Conservation (phyloP, 192 early-diverging fungal genomes). For the Coemansia asiatica region DNA sequence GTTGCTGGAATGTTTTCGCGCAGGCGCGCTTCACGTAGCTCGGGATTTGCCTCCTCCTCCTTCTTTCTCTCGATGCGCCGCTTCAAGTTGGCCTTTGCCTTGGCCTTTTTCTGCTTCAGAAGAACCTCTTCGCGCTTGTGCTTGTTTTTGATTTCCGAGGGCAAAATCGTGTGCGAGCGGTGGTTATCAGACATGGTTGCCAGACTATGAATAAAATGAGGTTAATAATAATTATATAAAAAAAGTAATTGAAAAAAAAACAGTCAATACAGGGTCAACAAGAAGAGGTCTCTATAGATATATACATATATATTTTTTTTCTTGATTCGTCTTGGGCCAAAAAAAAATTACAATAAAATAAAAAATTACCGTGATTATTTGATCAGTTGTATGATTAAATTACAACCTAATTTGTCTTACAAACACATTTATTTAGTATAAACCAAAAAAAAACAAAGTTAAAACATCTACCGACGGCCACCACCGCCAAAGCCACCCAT, state of each 20-base stretch:
- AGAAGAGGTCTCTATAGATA: no score
- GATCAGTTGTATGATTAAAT: background rate
- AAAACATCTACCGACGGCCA: slow-evolving; percentile 31
- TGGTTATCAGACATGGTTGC: slow-evolving; percentile 23
- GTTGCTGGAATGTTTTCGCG: slow-evolving; percentile 89
- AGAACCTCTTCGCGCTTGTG: slow-evolving; percentile 81
- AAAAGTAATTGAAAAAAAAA: slow-evolving; percentile 1
- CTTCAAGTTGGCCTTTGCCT: slow-evolving; percentile 74
- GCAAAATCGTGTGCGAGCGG: slow-evolving; percentile 14
- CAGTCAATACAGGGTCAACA: no score
- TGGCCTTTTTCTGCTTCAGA: slow-evolving; percentile 69
- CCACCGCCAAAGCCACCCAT: slow-evolving; percentile 46
- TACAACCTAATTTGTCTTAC: no score
- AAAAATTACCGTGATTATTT: background rate
- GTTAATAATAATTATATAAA: no score
- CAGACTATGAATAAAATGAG: no score
- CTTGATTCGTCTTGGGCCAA: background rate
- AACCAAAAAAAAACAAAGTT: background rate
- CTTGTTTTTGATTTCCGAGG: slow-evolving; percentile 76
- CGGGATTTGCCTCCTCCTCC: slow-evolving; percentile 80
- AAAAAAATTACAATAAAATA: slow-evolving; percentile 11
- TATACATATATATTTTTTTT: no score
- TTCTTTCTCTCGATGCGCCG: slow-evolving; percentile 71
- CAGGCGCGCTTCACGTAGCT: slow-evolving; percentile 81
- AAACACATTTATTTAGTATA: no score